phyloP scores from a whole-genome alignment of 495 filamentous ascomycete species.

The Talaromyces adpressus region DNA sequence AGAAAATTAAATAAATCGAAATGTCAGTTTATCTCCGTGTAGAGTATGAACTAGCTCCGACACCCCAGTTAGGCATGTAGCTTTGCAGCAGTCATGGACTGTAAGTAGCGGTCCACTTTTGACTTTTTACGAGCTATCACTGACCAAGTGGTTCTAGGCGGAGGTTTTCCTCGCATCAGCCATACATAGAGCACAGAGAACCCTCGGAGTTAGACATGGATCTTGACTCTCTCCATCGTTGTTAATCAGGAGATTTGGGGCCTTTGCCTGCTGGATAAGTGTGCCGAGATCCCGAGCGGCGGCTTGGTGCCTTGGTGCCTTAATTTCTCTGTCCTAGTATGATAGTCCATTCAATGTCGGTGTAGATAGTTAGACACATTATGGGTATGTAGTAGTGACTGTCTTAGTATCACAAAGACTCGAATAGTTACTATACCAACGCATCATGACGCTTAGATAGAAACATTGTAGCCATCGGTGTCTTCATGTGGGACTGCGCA shows the following conservation, averaged over 20 bases:
- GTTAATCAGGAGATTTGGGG: not conserved
- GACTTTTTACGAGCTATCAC: not conserved
- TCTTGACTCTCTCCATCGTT: not conserved
- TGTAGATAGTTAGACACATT: not conserved
- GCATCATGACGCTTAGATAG: not conserved
- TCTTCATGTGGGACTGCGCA: not conserved
- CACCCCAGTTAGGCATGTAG: not conserved
- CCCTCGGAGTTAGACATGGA: not conserved
- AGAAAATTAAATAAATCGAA: not conserved
- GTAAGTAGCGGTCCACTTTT: not conserved
- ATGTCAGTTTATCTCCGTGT: not conserved
- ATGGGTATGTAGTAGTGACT: not conserved
- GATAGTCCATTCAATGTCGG: too few species aligned
- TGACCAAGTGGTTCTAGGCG: not conserved
- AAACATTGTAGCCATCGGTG: not conserved
- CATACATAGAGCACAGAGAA: not conserved
- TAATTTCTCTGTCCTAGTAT: too few species aligned
- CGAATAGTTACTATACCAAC: not conserved
- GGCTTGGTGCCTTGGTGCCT: not conserved
- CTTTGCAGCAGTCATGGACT: not conserved
- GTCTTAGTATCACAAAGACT: not conserved
- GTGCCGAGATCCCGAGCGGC: constrained; percentile 5
- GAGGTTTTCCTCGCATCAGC: not conserved
- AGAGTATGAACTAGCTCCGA: not conserved
- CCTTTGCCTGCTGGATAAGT: not conserved